These are phyloP conservation scores for Colletotrichum spinosum DNA, from an alignment of 2,329 filamentous ascomycete species.

Conservation along the genomic window DNA sequence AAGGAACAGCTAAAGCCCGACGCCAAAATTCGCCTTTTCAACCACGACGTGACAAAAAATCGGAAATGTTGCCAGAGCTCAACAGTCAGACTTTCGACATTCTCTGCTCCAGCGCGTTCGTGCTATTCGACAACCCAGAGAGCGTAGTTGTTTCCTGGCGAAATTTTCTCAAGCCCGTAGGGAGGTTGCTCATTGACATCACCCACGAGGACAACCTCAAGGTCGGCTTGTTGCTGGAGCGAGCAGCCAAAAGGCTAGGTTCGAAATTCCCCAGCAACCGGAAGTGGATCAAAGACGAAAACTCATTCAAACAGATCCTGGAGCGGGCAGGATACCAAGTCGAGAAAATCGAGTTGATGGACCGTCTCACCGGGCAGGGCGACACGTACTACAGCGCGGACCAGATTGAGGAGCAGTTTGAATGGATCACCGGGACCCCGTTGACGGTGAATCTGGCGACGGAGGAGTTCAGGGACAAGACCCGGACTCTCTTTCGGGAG, in stretches of 20 bases:
- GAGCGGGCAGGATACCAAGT: slow-evolving; percentile 43
- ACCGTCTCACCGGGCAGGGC: slow-evolving; percentile 42
- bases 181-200: slow-evolving; percentile 47
- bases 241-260: slow-evolving; percentile 40
- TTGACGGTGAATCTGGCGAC: slow-evolving; percentile 38
- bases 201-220: slow-evolving; percentile 46
- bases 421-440: slow-evolving; percentile 40
- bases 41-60: slow-evolving; percentile 45
- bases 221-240: slow-evolving; percentile 43
- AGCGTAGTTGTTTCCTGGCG: slow-evolving; percentile 45
- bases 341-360: slow-evolving; percentile 42
- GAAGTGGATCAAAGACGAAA: slow-evolving; percentile 44
- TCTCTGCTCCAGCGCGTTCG: slow-evolving; percentile 49
- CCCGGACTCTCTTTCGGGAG: slow-evolving; percentile 43
- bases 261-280: slow-evolving; percentile 44
- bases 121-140: slow-evolving; percentile 45
- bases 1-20: slow-evolving; percentile 39
- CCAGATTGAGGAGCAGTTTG: slow-evolving; percentile 46
- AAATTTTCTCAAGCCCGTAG: slow-evolving; percentile 43
- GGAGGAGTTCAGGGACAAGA: slow-evolving; percentile 41
- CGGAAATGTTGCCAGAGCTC: slow-evolving; percentile 39
- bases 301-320: slow-evolving; percentile 45
- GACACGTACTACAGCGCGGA: slow-evolving; percentile 40
- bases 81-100: slow-evolving; percentile 45
- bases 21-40: slow-evolving; percentile 37